Percentiles rank a stretch among this genome's conserved stretches.
Conservation (phyloP, 768 basidiomycete genomes). For the Mycena vulgaris region DNA sequence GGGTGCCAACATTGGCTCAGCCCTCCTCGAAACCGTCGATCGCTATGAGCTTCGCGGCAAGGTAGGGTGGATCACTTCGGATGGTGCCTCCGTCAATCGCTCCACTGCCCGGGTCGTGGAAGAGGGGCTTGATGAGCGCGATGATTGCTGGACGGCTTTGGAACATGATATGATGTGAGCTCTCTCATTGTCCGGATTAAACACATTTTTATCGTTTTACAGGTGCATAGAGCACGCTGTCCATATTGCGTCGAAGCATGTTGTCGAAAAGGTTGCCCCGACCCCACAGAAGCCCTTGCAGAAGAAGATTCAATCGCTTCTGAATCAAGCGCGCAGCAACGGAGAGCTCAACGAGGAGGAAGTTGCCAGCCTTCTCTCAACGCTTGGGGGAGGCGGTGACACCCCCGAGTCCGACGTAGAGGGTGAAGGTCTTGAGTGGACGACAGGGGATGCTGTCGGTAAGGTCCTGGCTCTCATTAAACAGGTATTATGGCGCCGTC, state of each 20-base stretch:
- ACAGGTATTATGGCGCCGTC: neutral
- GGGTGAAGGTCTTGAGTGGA: neutral
- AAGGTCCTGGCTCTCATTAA: constrained; percentile 17
- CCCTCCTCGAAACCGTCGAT: too few species aligned
- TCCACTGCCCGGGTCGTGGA: constrained; percentile 19
- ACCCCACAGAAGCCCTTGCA: constrained; percentile 20
- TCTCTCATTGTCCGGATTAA: neutral
- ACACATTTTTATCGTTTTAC: neutral
- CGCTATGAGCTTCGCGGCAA: too few species aligned
- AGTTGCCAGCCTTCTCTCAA: neutral
- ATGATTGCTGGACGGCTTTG: constrained; percentile 19
- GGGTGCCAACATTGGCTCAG: too few species aligned
- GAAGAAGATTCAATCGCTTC: constrained; percentile 19
- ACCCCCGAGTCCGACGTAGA: neutral
- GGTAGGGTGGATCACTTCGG: too few species aligned
- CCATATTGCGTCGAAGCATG: constrained; percentile 30
- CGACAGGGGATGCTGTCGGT: constrained; percentile 5
- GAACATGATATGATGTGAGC: constrained; percentile 30
- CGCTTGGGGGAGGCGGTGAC: neutral
- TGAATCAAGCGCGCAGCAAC: constrained; percentile 7
- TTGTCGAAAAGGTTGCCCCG: constrained; percentile 23
- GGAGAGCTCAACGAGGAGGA: neutral
- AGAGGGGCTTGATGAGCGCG: neutral
- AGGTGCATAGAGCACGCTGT: constrained; percentile 38
- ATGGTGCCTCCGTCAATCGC: too few species aligned